Base-by-base conservation (phyloP, 495 filamentous ascomycete species). In the Podospora didyma region DNA sequence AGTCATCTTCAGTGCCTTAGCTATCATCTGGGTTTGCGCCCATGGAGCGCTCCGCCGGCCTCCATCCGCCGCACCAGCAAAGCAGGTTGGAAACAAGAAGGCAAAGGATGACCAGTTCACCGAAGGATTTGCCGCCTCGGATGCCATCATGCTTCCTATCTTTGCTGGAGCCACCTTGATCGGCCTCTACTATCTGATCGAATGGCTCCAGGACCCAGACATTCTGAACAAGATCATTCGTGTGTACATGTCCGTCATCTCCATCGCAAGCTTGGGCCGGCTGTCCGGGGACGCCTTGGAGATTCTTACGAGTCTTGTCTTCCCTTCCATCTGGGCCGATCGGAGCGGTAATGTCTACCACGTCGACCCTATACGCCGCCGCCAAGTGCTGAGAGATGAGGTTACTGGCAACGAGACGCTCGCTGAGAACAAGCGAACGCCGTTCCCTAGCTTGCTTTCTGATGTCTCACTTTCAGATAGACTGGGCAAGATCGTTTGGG, bases 91-190 rank as follows among this genome's bases (percentile, higher is more conserved):
- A 52, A 73, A 66, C n/a, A 59, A 71, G 42, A 75, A 79, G 21
- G 75, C 78, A 2, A 82, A 85, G n/a, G 78, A 86, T 12, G 80
- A 84, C 5, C 75, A 82, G 53, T 82, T 81, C 50, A 83, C 89
- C 71, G 91, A 96, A 59, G 89, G 88, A 1, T 71, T 98, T 31
- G 75, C 78, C 19, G 87, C 90, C 2, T 86, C 82, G 0, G 94
- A 97, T 73, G 94, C 91, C 31, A 78, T 97, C 60, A 75, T 94
- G 70, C 87, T 97, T 49, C 94, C 94, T 7, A 60, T 97, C n/a
- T 72, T 89, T 34, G 93, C 91, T 9, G 94, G 86, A 5, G 56
- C 73, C 2, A 82, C 86, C 0, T 82, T 98, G 10, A 78, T 86
- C 26, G 86, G 84, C 0, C 78, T 98, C 12, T 97, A 97, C 72